Conservation (phyloP, 106 monocot species). For the Gastrodia elata region DNA sequence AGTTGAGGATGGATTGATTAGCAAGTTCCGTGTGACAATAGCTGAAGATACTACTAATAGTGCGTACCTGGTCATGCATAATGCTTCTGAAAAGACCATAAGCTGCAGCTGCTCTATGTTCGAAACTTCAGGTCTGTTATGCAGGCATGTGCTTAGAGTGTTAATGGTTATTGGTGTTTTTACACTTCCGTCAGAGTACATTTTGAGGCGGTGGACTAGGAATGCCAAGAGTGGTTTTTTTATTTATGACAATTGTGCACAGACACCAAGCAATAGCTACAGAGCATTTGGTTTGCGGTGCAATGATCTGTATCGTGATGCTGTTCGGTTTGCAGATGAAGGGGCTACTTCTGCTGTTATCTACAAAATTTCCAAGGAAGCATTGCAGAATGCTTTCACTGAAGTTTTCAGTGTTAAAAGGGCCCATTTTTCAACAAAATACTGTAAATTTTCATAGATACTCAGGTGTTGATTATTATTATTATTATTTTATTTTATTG, state of each 20-base stretch:
- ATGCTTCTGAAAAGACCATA: constrained; percentile 39
- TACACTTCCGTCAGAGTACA: constrained; percentile 58
- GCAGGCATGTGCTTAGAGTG: constrained; percentile 64
- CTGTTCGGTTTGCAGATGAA: constrained; percentile 78
- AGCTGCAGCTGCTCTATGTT: constrained; percentile 77
- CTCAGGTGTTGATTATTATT: neutral
- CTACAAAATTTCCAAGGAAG: constrained; percentile 73
- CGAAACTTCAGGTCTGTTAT: constrained; percentile 72
- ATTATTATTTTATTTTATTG: neutral
- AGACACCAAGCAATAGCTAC: constrained; percentile 17
- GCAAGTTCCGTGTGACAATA: constrained; percentile 52
- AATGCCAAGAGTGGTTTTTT: constrained; percentile 52
- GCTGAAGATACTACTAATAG: constrained; percentile 28
- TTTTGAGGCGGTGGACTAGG: constrained; percentile 73
- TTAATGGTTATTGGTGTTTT: constrained; percentile 33
- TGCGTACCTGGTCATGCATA: constrained; percentile 36
- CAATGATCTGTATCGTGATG: constrained; percentile 91
- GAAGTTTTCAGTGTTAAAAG: constrained; percentile 63
- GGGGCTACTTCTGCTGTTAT: constrained; percentile 59
- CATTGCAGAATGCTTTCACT: constrained; percentile 56
- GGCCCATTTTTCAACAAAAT: constrained; percentile 30
- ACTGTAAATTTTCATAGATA: neutral
- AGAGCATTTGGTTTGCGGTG: constrained; percentile 37
- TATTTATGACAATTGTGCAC: constrained; percentile 20
- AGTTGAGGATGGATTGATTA: constrained; percentile 41